Percentiles rank a stretch among this genome's conserved stretches.
Conservation (phyloP, 2,329 filamentous ascomycete species). For the Chalara sp. region DNA sequence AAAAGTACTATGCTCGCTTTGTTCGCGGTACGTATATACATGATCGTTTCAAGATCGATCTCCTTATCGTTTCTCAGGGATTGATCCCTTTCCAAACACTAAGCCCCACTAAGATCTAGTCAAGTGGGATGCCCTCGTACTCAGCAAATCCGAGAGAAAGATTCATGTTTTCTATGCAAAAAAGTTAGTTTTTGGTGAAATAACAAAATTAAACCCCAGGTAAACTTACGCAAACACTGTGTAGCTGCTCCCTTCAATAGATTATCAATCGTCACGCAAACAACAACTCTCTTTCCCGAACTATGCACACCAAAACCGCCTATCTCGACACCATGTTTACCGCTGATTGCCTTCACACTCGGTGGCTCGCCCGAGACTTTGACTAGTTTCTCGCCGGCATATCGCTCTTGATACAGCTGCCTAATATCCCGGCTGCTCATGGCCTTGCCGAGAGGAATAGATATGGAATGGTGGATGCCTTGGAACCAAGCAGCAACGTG, state of each 20-base stretch:
- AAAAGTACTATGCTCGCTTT: too few species aligned
- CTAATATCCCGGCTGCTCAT: conserved; percentile 91
- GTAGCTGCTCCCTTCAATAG: conserved; percentile 88
- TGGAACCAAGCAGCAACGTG: conserved; percentile 98
- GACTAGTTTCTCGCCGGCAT: conserved; percentile 90
- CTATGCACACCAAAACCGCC: conserved; percentile 93
- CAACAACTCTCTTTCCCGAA: conserved; percentile 83
- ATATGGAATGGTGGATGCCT: conserved; percentile 88
- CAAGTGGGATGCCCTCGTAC: conserved; percentile 73
- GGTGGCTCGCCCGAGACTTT: conserved; percentile 87
- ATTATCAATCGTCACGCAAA: conserved; percentile 92
- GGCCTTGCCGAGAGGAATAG: conserved; percentile 74
- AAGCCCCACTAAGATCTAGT: conserved; percentile 14
- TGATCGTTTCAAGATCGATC: too few species aligned
- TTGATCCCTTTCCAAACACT: too few species aligned
- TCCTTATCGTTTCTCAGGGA: too few species aligned
- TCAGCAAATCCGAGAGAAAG: conserved; percentile 81
- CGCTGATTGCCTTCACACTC: conserved; percentile 74
- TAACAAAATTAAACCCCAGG: not conserved
- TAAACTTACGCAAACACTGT: conserved; percentile 76
- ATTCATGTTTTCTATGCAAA: conserved; percentile 75
- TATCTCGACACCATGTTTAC: conserved; percentile 86
- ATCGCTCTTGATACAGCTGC: conserved; percentile 91
- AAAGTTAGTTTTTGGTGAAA: not conserved
- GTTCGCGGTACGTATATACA: too few species aligned